These are phyloP conservation scores for Lodderomyces pseudojiufengensis DNA, from an alignment of 1,139 yeast species.

Conservation along the genomic window DNA sequence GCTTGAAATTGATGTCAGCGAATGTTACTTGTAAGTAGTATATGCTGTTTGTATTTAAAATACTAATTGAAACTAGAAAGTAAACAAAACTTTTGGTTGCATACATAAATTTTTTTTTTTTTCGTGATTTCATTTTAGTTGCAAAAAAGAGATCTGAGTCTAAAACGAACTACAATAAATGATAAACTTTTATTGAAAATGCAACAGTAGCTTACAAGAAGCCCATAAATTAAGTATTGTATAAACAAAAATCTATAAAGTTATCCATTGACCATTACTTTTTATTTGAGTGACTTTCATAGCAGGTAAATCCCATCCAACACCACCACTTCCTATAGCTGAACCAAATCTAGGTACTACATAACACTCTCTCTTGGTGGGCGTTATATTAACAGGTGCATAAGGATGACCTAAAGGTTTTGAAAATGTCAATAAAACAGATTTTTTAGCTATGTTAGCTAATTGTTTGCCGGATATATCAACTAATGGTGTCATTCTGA, in stretches of 20 bases:
- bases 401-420: conserved; percentile 91
- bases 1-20: too few relatives aligned
- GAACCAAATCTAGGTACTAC: conserved; percentile 93
- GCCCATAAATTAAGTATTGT: too few relatives aligned
- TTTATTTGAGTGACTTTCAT: conserved; percentile 71
- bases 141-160: too few relatives aligned
- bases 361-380: conserved; percentile 76
- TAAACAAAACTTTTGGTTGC: too few relatives aligned
- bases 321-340: conserved; percentile 73
- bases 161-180: too few relatives aligned
- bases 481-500: conserved; percentile 73
- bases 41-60: too few relatives aligned
- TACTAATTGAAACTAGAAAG: too few relatives aligned
- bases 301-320: conserved; percentile 93
- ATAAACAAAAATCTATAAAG: conserved; percentile 19
- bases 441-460: conserved; percentile 69
- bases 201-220: too few relatives aligned
- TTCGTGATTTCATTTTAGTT: too few relatives aligned
- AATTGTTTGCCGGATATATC: conserved; percentile 74
- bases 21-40: too few relatives aligned
- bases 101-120: too few relatives aligned
- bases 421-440: conserved; percentile 75
- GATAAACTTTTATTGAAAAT: too few relatives aligned
- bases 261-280: conserved; percentile 58
- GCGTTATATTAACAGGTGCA: conserved; percentile 65